Percentiles rank a stretch among this genome's conserved stretches.
Conservation (phyloP, 148 eudicot genomes). For the Silene latifolia region DNA sequence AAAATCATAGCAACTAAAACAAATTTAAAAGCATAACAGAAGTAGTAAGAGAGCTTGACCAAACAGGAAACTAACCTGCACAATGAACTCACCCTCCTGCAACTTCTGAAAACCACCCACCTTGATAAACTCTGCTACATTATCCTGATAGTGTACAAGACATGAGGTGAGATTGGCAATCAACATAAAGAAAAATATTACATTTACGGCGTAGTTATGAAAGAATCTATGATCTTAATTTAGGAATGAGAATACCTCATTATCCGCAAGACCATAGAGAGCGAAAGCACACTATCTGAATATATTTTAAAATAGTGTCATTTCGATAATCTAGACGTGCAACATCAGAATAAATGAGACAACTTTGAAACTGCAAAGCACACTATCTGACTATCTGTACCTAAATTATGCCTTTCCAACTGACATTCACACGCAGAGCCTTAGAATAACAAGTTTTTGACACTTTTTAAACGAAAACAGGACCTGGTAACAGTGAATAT, state of each 20-base stretch:
- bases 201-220: background rate
- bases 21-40: background rate
- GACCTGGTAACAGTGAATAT: background rate
- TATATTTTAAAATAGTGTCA: background rate
- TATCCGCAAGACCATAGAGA: conserved; percentile 50
- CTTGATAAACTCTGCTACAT: conserved; percentile 65
- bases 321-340: background rate
- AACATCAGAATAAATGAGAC: background rate
- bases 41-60: background rate
- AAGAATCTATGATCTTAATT: background rate
- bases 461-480: background rate
- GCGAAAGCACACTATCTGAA: conserved; percentile 37
- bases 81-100: conserved; percentile 83
- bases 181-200: background rate
- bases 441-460: background rate
- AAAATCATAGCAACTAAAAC: conserved; percentile 2
- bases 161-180: background rate
- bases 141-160: conserved; percentile 46
- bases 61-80: conserved; percentile 46
- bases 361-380: background rate
- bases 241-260: conserved; percentile 51
- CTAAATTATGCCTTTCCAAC: too few relatives aligned
- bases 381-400: background rate
- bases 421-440: background rate
- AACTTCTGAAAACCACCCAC: conserved; percentile 82